Base-by-base conservation (phyloP, 495 filamentous ascomycete genomes). In the Aspergillus bertholletiae region DNA sequence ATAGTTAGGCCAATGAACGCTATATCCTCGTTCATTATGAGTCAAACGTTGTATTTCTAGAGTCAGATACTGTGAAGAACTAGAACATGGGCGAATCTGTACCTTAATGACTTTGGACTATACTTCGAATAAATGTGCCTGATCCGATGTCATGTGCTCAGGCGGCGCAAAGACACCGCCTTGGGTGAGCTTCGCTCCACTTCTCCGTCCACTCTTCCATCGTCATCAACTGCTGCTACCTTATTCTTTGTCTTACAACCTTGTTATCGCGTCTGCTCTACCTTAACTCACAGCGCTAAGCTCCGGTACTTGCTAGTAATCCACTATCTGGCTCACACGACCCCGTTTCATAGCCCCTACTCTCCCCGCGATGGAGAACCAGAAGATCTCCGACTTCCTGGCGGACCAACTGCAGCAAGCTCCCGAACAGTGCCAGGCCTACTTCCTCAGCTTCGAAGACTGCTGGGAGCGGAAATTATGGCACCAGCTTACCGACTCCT, bases 391-490 rank as follows among this genome's bases (percentile, higher is more conserved):
- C 66, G 88, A 96, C 74, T 93, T 96, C 78, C 87, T 99, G 53
- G 82, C 81, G 53, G 87, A 93, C 53, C 89, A 94, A 79, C 88
- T 93, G 69, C 84, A 87, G 63, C 73, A 80, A 68, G 88, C 92
- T 65, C 90, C 92, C 52, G 87, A 88, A 53, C 88, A 96, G 65
- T 82, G 94, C 49, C 93, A 97, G 71, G 80, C 85, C 63, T 82
- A 87, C 62, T 91, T 96, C 74, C 83, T 97, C 59, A 86, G 86
- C 56, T 96, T 97, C 58, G 94, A 99, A 82, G 91, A 96, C 69
- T 89, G 82, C 71, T 97, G 94, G 95, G 94, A 99, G 77, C 88
- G 94, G 56, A 95, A 96, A 76, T 82, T 99, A 74, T 99, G 94
- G 94, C 95, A 99, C 74, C 92, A 99, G 73, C 91, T 99, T 46